Base-by-base conservation (phyloP, 2,329 filamentous ascomycete genomes). In the Plectosphaerella sp. region DNA sequence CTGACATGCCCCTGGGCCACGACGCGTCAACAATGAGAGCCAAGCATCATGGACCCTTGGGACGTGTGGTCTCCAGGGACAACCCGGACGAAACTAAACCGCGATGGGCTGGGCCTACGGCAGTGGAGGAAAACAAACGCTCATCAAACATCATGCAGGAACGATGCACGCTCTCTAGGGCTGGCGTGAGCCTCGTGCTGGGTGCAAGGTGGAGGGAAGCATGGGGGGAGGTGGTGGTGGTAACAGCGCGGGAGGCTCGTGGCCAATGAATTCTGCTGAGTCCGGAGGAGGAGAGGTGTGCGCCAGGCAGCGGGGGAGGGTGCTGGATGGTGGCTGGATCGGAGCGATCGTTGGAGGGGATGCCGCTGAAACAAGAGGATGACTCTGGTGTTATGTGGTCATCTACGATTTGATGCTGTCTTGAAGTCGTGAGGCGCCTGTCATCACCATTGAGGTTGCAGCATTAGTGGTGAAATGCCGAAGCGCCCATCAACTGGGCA, bases 201-300 rank as follows among this genome's bases (percentile, higher is more conserved):
- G 22, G 28, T 33, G 28, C 28, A 33, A 9, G 28, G 28, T 12
- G 28, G 28, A 33, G 41, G 41, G n/a, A 16, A 6, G 16, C 41
- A 43, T 22, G 10, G 10, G 41, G 18, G 16, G n/a, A 12, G 41
- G 14, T 33, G 18, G 48, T n/a, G 36, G 22, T 33, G 20, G 48
- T 49, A 22, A 18, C 36, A 49, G 48, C 24, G 15, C 39, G 48
- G 48, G 48, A 43, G 5, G 36, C 37, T 49, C 24, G 9, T 35
- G 39, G 48, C 48, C 48, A 49, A 49, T 49, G 48, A 15, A 43
- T 49, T 22, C 14, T 22, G 15, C 41, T 11, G 41, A 16, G 41
- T 16, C 10, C n/a, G 16, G 18, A 20, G n/a, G 16, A 9, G 8
- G 11, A 16, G 37, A 15, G 37, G n/a, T 41, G 14, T 43, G 41